phyloP scores from a whole-genome alignment of 768 basidiomycete genomes.

The Lepiota brunneoincarnata region DNA sequence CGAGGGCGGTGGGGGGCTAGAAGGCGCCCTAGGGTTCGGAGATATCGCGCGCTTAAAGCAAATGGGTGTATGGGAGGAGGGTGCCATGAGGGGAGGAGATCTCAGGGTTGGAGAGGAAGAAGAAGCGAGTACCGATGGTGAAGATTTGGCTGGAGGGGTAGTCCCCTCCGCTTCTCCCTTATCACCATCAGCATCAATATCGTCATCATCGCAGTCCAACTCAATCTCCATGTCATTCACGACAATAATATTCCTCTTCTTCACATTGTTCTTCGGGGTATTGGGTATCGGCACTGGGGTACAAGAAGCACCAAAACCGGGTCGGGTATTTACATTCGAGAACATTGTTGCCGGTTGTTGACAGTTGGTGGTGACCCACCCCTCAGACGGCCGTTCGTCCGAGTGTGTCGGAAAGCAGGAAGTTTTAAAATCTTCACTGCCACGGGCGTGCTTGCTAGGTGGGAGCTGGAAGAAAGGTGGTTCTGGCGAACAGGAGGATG shows the following conservation, averaged over 20 bases:
- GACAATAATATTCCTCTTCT: slow-evolving; percentile 32
- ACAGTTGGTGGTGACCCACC: neutral
- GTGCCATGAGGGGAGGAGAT: neutral
- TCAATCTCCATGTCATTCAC: slow-evolving; percentile 40
- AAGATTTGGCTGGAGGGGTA: slow-evolving; percentile 11
- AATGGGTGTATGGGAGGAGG: slow-evolving; percentile 6
- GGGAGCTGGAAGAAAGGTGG: slow-evolving; percentile 28
- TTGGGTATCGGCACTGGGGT: neutral
- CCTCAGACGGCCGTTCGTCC: slow-evolving; percentile 4
- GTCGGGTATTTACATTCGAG: neutral
- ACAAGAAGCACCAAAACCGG: neutral
- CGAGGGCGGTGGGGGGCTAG: neutral
- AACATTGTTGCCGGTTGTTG: neutral
- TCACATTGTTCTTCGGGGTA: slow-evolving; percentile 1
- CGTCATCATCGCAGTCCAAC: slow-evolving; percentile 31
- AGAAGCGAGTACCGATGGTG: neutral
- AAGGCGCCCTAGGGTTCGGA: neutral
- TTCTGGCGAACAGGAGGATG: slow-evolving; percentile 31
- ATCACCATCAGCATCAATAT: slow-evolving; percentile 15
- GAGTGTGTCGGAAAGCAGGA: slow-evolving; percentile 1
- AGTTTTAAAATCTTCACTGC: neutral
- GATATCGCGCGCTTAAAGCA: slow-evolving; percentile 11
- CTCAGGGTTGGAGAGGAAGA: neutral
- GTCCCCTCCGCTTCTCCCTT: slow-evolving; percentile 13
- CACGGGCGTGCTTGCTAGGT: slow-evolving; percentile 20